Evolutionary conservation across 1,284 basidiomycete species (phyloP), one percentile per base, ranked within the genome.

Genomic region (Cryptococcus sp.): DNA sequence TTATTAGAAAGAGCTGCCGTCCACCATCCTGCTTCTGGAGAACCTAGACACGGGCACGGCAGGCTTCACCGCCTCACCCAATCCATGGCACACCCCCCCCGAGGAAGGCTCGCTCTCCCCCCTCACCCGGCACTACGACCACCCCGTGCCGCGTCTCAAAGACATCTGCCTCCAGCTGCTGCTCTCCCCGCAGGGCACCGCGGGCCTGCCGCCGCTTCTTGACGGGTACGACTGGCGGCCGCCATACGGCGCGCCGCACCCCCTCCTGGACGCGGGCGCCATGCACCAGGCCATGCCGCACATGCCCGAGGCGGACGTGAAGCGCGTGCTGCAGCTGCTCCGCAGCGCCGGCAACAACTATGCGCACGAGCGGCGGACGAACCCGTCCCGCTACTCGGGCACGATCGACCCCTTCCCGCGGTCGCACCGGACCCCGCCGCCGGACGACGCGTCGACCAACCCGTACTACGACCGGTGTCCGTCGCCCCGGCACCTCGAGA

Each of bases 391-490:
- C 7, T 48, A 33, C 13, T 37, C 18, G 20, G 48, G 39, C 35
- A 6, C 11, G 35, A 15, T 58, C 16, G 63, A 72, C 39, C 60
- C 61, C 0, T 72, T 71, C 55, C 73, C 73, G 0, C 45, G 56
- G 7, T 62, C 67, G 4, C 56, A 67, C 53, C 44, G 55, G 21
- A 40, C 64, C 0, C 43, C 56, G 0, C 53, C 60, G 15, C 61
- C 70, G 2, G 75, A 77, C 42, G 74, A 78, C 44, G 75, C 71
- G 1, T 66, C 74, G 0, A 42, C 42, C 2, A 78, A 78, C 49
- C 74, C 73, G 18, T 77, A 68, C 54, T 76, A 65, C 52, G 57
- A 60, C 21, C 66, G 70, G 5, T 78, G 76, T 46, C 75, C 73
- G 4, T 70, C 70, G 4, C 72, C 71, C 0, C 62, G 66, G 3